These are phyloP conservation scores for Lentinus brumalis DNA, from an alignment of 768 basidiomycete species.

Conservation along the genomic window DNA sequence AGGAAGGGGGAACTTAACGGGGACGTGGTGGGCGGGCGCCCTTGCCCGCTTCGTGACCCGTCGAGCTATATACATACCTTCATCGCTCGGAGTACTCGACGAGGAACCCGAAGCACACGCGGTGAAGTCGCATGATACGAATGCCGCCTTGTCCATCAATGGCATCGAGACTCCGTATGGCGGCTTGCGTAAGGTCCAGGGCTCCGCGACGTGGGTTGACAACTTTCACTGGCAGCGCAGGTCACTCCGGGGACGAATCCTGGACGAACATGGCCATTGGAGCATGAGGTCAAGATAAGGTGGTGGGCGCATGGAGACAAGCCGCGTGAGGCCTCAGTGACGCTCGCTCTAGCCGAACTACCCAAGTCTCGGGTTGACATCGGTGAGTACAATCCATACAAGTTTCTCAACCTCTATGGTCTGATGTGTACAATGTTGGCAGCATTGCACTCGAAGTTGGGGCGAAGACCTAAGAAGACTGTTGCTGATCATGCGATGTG, in stretches of 20 bases:
- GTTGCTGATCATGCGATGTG: too few species aligned
- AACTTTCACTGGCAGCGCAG: slow-evolving; percentile 3
- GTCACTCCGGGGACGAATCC: slow-evolving; percentile 5
- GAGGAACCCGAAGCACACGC: neutral
- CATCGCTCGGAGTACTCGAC: neutral
- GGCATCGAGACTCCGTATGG: slow-evolving; percentile 2
- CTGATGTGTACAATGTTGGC: too few species aligned
- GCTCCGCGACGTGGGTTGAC: neutral
- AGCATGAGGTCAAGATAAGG: too few species aligned
- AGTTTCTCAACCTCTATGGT: too few species aligned
- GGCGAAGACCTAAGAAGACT: neutral
- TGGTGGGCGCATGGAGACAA: too few species aligned
- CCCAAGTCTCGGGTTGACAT: too few species aligned
- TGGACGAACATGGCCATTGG: too few species aligned
- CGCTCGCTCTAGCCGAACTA: too few species aligned
- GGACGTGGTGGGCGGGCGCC: neutral
- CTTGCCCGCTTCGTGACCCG: neutral
- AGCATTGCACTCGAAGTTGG: neutral
- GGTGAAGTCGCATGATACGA: slow-evolving; percentile 11
- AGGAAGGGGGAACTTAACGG: neutral
- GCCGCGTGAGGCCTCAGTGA: too few species aligned
- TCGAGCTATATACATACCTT: neutral
- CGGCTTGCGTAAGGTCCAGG: slow-evolving; percentile 3
- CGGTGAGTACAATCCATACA: too few species aligned
- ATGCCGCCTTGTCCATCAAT: slow-evolving; percentile 4